phyloP scores from a whole-genome alignment of 306 rosid species.

The Trichosanthes truncata region DNA sequence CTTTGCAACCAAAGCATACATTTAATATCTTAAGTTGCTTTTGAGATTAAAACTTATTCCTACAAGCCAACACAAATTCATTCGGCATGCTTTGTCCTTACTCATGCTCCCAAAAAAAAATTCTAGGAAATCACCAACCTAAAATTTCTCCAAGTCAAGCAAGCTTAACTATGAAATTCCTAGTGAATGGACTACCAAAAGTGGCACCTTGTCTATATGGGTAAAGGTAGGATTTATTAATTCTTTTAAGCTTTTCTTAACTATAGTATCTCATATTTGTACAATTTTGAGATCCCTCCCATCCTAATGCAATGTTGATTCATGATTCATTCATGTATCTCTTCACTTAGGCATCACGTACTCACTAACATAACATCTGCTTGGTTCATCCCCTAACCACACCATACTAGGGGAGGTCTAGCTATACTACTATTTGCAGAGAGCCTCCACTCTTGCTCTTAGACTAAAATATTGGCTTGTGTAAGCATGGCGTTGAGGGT shows the following conservation, averaged over 20 bases:
- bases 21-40: too few species aligned
- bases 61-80: too few species aligned
- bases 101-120: too few species aligned
- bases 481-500: background rate
- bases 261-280: background rate
- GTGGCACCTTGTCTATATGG: too few species aligned
- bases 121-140: too few species aligned
- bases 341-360: background rate
- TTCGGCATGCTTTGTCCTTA: too few species aligned
- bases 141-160: too few species aligned
- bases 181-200: background rate
- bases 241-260: background rate
- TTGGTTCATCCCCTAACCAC: background rate
- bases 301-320: background rate
- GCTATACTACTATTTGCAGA: background rate
- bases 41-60: too few species aligned
- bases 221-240: background rate
- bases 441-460: background rate
- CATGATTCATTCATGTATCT: background rate
- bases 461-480: background rate
- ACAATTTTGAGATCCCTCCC: background rate
- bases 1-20: too few species aligned
- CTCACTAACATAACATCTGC: background rate
- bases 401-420: background rate
- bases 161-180: background rate